Evolutionary conservation across 208 protist genomes (phyloP).

Genomic region (Blastocrithidia nonstop): DNA sequence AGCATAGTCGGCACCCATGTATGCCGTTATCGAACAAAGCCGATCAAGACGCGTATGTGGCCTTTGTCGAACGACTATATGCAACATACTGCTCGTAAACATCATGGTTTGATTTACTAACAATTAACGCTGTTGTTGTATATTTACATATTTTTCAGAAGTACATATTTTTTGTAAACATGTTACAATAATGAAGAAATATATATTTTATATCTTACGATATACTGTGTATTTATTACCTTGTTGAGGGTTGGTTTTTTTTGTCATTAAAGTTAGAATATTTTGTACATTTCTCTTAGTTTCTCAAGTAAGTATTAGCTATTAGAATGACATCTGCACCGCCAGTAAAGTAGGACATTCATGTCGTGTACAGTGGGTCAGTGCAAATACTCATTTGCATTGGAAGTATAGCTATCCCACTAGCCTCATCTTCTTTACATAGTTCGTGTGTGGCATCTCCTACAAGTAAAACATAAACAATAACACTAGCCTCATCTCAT

Average conservation of each 20-base stretch:
- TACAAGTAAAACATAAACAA: not conserved
- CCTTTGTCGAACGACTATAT: constrained; percentile 67
- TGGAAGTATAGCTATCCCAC: constrained; percentile 24
- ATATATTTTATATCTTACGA: not conserved
- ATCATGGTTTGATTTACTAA: not conserved
- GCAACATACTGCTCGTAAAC: constrained; percentile 36
- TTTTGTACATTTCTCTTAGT: not conserved
- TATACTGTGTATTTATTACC: too few species aligned
- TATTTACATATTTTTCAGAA: not conserved
- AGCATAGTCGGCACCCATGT: constrained; percentile 53
- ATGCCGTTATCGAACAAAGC: constrained; percentile 62
- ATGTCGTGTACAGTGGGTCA: constrained; percentile 39
- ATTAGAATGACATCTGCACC: not conserved
- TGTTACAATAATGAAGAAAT: not conserved
- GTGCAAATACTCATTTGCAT: constrained; percentile 43
- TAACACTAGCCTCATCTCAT: not conserved
- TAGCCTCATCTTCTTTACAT: constrained; percentile 3
- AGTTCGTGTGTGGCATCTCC: not conserved
- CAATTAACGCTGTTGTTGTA: not conserved
- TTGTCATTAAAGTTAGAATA: not conserved
- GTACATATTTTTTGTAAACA: too few species aligned
- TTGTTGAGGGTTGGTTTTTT: not conserved
- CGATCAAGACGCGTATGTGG: constrained; percentile 70
- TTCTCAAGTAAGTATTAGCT: not conserved
- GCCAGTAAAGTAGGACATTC: too few species aligned